Conservation (phyloP, 805 yeast genomes). For the Candida berthetii region DNA sequence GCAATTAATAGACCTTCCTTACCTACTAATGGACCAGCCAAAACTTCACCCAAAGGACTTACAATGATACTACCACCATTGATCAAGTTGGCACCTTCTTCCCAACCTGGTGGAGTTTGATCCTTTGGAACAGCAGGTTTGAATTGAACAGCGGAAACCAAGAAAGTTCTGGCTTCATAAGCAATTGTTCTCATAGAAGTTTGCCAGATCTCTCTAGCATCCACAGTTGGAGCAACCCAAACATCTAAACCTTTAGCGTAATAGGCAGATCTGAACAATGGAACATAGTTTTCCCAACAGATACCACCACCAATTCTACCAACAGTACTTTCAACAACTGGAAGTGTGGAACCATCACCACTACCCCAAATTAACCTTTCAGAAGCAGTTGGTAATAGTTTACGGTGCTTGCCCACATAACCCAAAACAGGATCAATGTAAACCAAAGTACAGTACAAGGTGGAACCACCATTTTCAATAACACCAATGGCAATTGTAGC, state of each 20-base stretch:
- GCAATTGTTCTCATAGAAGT: constrained; percentile 35
- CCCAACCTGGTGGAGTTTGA: constrained; percentile 24
- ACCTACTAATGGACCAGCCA: constrained; percentile 37
- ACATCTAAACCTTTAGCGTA: constrained; percentile 36
- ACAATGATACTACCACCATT: constrained; percentile 35
- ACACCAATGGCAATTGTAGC: constrained; percentile 34
- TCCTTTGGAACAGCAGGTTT: constrained; percentile 25
- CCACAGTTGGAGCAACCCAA: constrained; percentile 40
- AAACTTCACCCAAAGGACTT: constrained; percentile 35
- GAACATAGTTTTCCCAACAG: constrained; percentile 42
- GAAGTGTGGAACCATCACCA: constrained; percentile 40
- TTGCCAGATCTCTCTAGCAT: constrained; percentile 38
- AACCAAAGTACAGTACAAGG: constrained; percentile 34
- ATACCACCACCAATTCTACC: constrained; percentile 39
- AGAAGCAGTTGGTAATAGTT: constrained; percentile 37
- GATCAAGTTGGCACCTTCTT: constrained; percentile 25
- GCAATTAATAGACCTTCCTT: constrained; percentile 34
- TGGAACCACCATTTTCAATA: constrained; percentile 31
- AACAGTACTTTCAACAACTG: constrained; percentile 26
- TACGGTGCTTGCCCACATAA: constrained; percentile 35
- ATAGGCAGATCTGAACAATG: constrained; percentile 32
- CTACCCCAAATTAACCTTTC: constrained; percentile 40
- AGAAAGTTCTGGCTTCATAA: constrained; percentile 33
- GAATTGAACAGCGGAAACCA: constrained; percentile 34
- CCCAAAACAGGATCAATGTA: constrained; percentile 33